Evolutionary conservation across 1,284 basidiomycete genomes (phyloP).

Genomic region (Apiotrichum brassicae): DNA sequence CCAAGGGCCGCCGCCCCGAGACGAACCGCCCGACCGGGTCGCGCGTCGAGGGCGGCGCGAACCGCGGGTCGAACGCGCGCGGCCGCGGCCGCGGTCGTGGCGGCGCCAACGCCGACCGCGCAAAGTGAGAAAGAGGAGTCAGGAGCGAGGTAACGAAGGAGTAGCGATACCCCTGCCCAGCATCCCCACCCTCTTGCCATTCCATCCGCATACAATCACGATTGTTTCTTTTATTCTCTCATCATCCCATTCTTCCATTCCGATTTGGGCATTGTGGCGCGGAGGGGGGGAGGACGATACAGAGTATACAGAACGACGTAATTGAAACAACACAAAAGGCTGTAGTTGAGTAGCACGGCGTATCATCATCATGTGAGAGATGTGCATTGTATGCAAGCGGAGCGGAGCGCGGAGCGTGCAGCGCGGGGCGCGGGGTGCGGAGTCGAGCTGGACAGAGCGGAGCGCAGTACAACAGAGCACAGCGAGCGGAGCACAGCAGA

Average conservation of each 20-base stretch:
- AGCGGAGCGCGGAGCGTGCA: too few species aligned
- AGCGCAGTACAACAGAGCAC: too few species aligned
- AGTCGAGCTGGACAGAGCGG: too few species aligned
- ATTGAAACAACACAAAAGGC: neutral
- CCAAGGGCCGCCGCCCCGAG: conserved; percentile 19
- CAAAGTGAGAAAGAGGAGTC: too few species aligned
- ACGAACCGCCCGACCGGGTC: conserved; percentile 2
- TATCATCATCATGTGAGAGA: conserved; percentile 6
- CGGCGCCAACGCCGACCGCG: conserved; percentile 7
- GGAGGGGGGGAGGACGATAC: neutral
- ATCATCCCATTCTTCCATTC: neutral
- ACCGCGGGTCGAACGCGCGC: conserved; percentile 8
- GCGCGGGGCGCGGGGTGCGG: too few species aligned
- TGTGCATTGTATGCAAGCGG: conserved; percentile 15
- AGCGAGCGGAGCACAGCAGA: too few species aligned
- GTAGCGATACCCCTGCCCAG: too few species aligned
- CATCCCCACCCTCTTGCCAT: too few species aligned
- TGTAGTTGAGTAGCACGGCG: neutral
- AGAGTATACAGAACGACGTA: neutral
- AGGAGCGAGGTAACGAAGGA: too few species aligned
- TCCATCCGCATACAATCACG: too few species aligned
- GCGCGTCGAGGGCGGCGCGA: conserved; percentile 6
- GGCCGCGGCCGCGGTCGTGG: conserved; percentile 17
- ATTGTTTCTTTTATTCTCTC: too few species aligned
- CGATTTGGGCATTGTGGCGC: neutral